Conservation (phyloP, 345 rosid species). For the Schrenkiella parvula region DNA sequence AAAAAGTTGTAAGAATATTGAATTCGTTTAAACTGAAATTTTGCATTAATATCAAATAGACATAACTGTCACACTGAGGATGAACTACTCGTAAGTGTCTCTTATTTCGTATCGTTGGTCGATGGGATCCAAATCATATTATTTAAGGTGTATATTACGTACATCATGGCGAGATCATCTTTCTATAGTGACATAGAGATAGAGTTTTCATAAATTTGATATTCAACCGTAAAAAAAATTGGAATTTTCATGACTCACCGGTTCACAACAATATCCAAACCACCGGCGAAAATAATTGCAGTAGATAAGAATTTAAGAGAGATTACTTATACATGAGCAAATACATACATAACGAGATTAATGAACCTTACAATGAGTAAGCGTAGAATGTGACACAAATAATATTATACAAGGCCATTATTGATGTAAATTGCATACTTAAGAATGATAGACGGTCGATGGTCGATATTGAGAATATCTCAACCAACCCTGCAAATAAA, state of each 20-base stretch:
- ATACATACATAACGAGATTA: neutral
- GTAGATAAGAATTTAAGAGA: neutral
- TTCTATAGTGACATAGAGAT: neutral
- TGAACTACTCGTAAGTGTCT: too few species aligned
- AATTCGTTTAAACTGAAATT: too few species aligned
- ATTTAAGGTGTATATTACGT: too few species aligned
- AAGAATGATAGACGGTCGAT: neutral
- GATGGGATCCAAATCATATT: too few species aligned
- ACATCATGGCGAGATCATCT: too few species aligned
- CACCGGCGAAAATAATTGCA: neutral
- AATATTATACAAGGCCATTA: neutral
- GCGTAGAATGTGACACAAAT: neutral
- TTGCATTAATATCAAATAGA: too few species aligned
- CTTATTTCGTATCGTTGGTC: too few species aligned
- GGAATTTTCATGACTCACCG: neutral
- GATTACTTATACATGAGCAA: neutral
- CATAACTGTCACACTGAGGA: too few species aligned
- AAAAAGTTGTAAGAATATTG: too few species aligned
- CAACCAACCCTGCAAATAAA: conserved; percentile 18
- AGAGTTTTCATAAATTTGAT: too few species aligned
- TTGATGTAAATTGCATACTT: neutral
- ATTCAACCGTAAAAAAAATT: too few species aligned
- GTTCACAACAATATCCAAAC: neutral
- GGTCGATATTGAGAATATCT: neutral
- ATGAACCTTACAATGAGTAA: neutral